A percentile compares a stretch with the other conserved stretches of the same genome.
phyloP scores from a whole-genome alignment of 139 green algal genomes.

The Chlamydomonas applanata region DNA sequence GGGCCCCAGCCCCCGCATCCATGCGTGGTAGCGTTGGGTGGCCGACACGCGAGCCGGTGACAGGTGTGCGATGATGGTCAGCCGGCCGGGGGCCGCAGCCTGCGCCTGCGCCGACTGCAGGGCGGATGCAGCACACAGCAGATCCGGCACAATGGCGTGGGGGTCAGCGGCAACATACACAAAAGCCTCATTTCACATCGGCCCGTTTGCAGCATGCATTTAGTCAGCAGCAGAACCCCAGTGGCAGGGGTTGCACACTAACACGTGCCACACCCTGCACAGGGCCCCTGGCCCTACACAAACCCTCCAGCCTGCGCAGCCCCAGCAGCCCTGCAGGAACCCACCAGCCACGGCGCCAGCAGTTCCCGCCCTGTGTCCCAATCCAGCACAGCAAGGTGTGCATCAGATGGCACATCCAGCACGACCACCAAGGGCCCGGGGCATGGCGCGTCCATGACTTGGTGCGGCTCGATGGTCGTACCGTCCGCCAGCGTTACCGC shows the following conservation, averaged over 20 bases:
- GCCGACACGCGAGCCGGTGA: neutral
- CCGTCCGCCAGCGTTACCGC: constrained; percentile 56
- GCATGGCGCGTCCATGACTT: constrained; percentile 72
- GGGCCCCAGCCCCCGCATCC: constrained; percentile 21
- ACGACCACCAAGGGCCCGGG: constrained; percentile 81
- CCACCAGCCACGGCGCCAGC: constrained; percentile 8
- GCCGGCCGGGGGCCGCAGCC: neutral
- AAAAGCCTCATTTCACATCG: no score
- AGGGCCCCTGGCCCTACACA: no score
- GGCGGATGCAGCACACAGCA: no score
- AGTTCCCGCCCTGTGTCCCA: neutral
- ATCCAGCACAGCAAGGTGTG: constrained; percentile 43
- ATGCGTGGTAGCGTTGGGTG: constrained; percentile 8
- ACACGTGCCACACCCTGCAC: no score
- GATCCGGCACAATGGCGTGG: no score
- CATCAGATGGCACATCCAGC: constrained; percentile 74
- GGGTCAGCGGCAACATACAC: no score
- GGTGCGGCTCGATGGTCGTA: constrained; percentile 39
- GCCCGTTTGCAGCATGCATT: no score
- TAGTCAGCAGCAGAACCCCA: no score
- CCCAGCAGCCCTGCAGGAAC: neutral
- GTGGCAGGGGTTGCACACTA: no score
- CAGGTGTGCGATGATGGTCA: constrained; percentile 10
- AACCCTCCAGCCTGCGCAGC: neutral
- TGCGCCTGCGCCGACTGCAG: neutral